Evolutionary conservation across 1,284 basidiomycete genomes (phyloP).

Genomic region (Coniferiporia weirii): DNA sequence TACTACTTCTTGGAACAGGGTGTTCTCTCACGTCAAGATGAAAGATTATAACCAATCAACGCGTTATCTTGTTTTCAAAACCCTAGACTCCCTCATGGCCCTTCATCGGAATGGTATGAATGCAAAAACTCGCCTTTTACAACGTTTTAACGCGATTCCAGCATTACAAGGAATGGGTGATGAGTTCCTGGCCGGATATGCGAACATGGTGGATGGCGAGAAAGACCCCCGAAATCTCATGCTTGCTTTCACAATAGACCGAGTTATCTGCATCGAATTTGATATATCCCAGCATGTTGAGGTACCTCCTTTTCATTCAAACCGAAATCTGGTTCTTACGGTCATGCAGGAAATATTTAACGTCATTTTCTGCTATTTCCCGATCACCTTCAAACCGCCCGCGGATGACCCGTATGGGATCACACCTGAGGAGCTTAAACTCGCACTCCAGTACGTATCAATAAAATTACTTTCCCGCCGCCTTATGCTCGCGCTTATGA

Average conservation of each 20-base stretch:
- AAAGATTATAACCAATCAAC: constrained; percentile 77
- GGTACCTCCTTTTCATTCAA: constrained; percentile 39
- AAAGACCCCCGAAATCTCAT: constrained; percentile 97
- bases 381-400: constrained; percentile 94
- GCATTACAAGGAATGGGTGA: constrained; percentile 70
- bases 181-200: constrained; percentile 75
- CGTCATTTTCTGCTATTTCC: constrained; percentile 97
- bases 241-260: constrained; percentile 83
- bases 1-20: constrained; percentile 35
- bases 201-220: constrained; percentile 83
- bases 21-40: constrained; percentile 80
- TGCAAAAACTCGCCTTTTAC: not conserved
- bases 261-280: constrained; percentile 85
- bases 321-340: not conserved
- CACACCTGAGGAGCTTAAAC: constrained; percentile 81
- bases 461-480: not conserved
- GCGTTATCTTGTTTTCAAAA: constrained; percentile 76
- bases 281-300: constrained; percentile 72
- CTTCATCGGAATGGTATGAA: constrained; percentile 61
- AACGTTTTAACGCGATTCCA: constrained; percentile 26
- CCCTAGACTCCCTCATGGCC: constrained; percentile 79
- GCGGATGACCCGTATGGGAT: constrained; percentile 95
- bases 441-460: constrained; percentile 55
- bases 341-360: constrained; percentile 81
- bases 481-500: not conserved